A percentile compares a stretch with the other conserved stretches of the same genome.
Evolutionary conservation across 2,329 filamentous ascomycete genomes (phyloP).

Genomic region (Dothidotthia symphoricarpi): DNA sequence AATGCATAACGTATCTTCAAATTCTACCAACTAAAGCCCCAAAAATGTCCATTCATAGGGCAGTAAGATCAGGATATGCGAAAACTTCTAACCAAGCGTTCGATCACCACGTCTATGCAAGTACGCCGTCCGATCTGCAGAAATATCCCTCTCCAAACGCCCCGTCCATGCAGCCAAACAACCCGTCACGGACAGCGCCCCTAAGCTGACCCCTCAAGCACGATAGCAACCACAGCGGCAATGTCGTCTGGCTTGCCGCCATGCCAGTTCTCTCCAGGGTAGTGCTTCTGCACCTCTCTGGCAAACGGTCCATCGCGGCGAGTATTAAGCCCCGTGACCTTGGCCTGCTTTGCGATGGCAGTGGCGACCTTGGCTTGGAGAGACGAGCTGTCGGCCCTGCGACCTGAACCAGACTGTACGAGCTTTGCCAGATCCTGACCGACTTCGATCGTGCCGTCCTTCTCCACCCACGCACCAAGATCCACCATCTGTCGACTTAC

Average conservation of each 20-base stretch:
- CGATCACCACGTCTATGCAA: constrained; percentile 11
- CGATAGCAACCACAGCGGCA: constrained; percentile 70
- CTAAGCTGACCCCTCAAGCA: constrained; percentile 26
- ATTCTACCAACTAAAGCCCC: too few species aligned
- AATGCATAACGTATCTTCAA: too few species aligned
- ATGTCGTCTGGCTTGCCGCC: constrained; percentile 97
- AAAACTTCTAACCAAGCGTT: too few species aligned
- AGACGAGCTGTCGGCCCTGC: constrained; percentile 48
- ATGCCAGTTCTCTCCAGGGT: constrained; percentile 80
- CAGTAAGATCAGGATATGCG: too few species aligned
- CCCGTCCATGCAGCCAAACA: constrained; percentile 25
- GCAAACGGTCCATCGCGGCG: constrained; percentile 90
- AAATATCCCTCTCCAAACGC: constrained; percentile 21
- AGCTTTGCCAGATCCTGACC: constrained; percentile 58
- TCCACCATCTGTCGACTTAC: constrained; percentile 74
- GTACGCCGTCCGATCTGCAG: constrained; percentile 9
- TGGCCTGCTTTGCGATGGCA: constrained; percentile 77
- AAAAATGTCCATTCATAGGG: too few species aligned
- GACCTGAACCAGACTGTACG: constrained; percentile 51
- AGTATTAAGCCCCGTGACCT: constrained; percentile 76
- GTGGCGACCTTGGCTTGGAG: constrained; percentile 77
- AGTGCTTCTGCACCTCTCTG: constrained; percentile 86
- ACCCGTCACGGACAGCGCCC: constrained; percentile 8
- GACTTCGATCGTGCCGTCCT: constrained; percentile 50
- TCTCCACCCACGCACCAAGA: constrained; percentile 70